Percentiles rank a stretch among this genome's conserved stretches.
Conservation (phyloP, 495 filamentous ascomycete species). For the Xylaria cubensis region DNA sequence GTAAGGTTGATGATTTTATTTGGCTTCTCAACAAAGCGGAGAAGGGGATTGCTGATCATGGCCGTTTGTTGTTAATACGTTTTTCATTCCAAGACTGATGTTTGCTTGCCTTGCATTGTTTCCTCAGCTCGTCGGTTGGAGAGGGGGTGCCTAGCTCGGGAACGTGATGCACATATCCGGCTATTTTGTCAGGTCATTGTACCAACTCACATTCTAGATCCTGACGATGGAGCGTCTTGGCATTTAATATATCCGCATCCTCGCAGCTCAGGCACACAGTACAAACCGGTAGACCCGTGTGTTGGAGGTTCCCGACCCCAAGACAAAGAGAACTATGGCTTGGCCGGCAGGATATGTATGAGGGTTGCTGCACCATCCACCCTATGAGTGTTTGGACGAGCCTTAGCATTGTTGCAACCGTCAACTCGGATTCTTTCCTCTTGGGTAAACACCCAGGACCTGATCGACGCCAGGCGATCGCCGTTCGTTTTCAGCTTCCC, state of each 20-base stretch:
- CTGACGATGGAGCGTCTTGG: conserved; percentile 30
- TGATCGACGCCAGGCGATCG: conserved; percentile 30
- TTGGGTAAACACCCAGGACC: conserved; percentile 14
- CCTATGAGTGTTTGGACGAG: conserved; percentile 1
- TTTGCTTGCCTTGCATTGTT: conserved; percentile 23
- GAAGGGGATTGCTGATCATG: neutral
- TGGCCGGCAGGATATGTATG: conserved; percentile 21
- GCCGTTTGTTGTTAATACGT: neutral
- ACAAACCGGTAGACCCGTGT: conserved; percentile 15
- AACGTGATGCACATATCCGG: conserved; percentile 38
- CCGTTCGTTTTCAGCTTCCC: conserved; percentile 28
- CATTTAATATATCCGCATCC: conserved; percentile 36
- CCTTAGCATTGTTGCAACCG: neutral
- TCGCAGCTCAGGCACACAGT: conserved; percentile 27
- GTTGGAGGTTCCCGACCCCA: conserved; percentile 27
- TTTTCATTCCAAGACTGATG: conserved; percentile 3
- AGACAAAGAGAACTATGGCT: conserved; percentile 31
- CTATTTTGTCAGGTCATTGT: conserved; percentile 34
- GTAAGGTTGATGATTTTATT: neutral
- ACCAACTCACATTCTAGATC: conserved; percentile 32
- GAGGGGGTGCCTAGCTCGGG: conserved; percentile 19
- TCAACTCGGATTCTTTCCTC: conserved; percentile 12
- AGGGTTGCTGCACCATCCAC: neutral
- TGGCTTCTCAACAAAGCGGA: neutral
- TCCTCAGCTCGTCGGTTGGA: conserved; percentile 24